Base-by-base conservation (phyloP, 2,329 filamentous ascomycete species). In the Fusarium fracticaudum region DNA sequence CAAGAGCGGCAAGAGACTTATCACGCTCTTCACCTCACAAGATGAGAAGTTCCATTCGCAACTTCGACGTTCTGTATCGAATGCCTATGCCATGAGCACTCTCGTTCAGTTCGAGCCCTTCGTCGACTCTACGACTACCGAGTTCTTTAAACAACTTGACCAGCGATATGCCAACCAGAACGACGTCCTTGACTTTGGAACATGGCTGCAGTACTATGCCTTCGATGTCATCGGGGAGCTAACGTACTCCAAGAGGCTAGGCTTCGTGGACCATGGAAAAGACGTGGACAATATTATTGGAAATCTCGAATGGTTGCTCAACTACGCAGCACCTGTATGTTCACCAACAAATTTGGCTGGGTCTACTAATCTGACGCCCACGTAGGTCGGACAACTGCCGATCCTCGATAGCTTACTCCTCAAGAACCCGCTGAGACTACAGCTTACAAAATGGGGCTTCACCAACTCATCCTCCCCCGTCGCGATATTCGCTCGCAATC, bases 181-280 rank as follows among this genome's bases (percentile, higher is more conserved):
- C 1, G 58, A 35, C 1, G 11, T 60, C 2, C 66, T 72, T 2
- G 71, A 74, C 5, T 59, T 76, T 24, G 68, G 73, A 1, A 60
- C 53, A 5, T 76, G 74, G 74, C 63, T 76, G 0, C 74, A 76
- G 7, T 76, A 66, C 9, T 76, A 76, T 29, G 74, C 74, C 1
- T 76, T 76, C 9, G 74, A 76, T 26, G 74, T 76, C 1, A 76
- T 76, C 1, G 64, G 62, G 0, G 61, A 75, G 10, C 5, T 75
- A 5, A 75, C 72, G 0, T 75, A 68, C 40, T 71, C 65, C 0
- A 73, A 75, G 17, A 51, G 73, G 20, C 29, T 75, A 4, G 69
- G 73, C 1, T 75, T 75, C 26, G 60, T 75, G 14, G 72, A 75
- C 9, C 45, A 29, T 12, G 73, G 72, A 4, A 40, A 58, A 15